Percentiles rank a stretch among this genome's conserved stretches.
These are phyloP conservation scores for Exophiala phaeomuriformis DNA, from an alignment of 2,329 filamentous ascomycete species.

Conservation along the genomic window DNA sequence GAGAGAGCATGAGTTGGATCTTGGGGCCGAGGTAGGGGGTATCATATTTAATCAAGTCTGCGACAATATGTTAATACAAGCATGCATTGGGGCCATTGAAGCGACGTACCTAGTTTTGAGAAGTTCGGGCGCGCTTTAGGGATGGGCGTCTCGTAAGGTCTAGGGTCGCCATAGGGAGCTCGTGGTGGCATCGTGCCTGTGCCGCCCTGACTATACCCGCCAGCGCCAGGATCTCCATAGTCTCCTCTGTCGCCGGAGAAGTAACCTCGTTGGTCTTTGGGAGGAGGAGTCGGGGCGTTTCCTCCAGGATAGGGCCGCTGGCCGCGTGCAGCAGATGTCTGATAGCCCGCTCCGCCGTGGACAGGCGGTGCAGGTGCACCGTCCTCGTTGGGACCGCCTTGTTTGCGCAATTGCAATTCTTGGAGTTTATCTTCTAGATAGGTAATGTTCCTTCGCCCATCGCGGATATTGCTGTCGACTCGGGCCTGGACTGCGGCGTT, in stretches of 20 bases:
- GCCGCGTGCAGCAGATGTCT: conserved; percentile 29
- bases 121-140: conserved; percentile 81
- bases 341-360: conserved; percentile 34
- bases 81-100: no score
- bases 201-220: conserved; percentile 53
- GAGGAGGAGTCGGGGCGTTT: conserved; percentile 58
- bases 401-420: conserved; percentile 74
- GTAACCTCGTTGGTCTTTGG: conserved; percentile 57
- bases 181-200: conserved; percentile 71
- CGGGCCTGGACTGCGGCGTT: conserved; percentile 86
- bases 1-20: conserved; percentile 97
- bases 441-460: conserved; percentile 84
- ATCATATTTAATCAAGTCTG: conserved; percentile 98
- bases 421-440: conserved; percentile 91
- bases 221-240: conserved; percentile 52
- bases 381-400: conserved; percentile 48
- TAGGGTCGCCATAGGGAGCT: conserved; percentile 68
- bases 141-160: conserved; percentile 54
- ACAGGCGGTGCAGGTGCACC: conserved; percentile 43
- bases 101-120: conserved; percentile 77
- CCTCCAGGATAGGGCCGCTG: conserved; percentile 26
- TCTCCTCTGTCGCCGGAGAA: conserved; percentile 51
- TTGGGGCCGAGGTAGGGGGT: conserved; percentile 90
- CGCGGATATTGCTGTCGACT: conserved; percentile 88
- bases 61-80: conserved; percentile 8